Evolutionary conservation across 345 rosid genomes (phyloP).

Genomic region (Rhizophora mangle): DNA sequence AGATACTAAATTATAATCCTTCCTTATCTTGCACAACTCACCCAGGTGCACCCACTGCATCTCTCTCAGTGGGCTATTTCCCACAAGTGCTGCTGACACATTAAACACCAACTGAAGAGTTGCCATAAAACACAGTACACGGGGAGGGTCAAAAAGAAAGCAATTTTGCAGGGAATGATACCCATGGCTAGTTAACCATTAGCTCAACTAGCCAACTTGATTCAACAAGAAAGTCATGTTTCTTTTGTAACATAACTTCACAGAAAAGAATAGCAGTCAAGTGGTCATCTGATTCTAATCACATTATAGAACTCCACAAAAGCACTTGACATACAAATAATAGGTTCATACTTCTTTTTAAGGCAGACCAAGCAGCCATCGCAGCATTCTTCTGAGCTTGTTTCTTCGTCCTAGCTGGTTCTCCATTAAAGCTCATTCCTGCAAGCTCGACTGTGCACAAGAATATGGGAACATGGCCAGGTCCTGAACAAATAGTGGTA

Average conservation of each 20-base stretch:
- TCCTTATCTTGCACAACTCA: no score
- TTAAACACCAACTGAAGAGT: no score
- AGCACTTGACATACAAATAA: conserved; percentile 1
- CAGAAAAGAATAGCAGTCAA: background rate
- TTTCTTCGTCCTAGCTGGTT: conserved; percentile 71
- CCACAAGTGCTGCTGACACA: no score
- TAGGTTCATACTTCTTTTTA: conserved; percentile 45
- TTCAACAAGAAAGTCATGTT: background rate
- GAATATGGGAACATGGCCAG: conserved; percentile 56
- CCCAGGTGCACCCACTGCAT: no score
- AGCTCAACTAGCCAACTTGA: background rate
- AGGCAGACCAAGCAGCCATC: conserved; percentile 72
- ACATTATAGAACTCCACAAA: background rate
- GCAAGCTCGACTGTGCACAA: conserved; percentile 65
- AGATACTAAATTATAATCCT: no score
- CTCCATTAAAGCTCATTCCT: conserved; percentile 65
- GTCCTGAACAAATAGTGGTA: conserved; percentile 60
- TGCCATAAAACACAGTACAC: no score
- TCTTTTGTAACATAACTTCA: background rate
- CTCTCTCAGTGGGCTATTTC: no score
- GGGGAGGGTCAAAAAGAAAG: no score
- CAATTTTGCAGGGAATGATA: background rate
- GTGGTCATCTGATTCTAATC: conserved; percentile 9
- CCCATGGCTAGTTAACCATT: background rate
- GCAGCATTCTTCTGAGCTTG: conserved; percentile 91